A percentile compares a stretch with the other conserved stretches of the same genome.
phyloP scores from a whole-genome alignment of 2,329 filamentous ascomycete species.

The Orbilia quercus region DNA sequence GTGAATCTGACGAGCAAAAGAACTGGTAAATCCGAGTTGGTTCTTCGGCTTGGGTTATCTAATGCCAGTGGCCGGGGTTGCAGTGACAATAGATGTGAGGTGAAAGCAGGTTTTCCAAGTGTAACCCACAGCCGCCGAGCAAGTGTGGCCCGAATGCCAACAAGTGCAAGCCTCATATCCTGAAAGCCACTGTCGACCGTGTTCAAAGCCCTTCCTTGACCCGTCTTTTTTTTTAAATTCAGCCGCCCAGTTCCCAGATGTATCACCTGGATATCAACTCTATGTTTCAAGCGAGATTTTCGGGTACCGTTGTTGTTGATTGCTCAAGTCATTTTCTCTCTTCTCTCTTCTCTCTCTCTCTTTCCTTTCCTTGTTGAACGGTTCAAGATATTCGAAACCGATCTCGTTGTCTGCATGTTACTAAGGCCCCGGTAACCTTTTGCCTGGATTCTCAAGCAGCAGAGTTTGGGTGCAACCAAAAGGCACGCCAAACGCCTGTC shows the following conservation, averaged over 20 bases:
- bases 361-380: background rate
- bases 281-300: slow-evolving; percentile 34
- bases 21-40: too few species aligned
- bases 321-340: background rate
- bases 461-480: slow-evolving; percentile 27
- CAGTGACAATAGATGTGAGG: too few species aligned
- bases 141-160: background rate
- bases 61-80: too few species aligned
- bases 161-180: slow-evolving; percentile 15
- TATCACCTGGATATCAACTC: slow-evolving; percentile 18
- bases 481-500: slow-evolving; percentile 17
- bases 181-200: slow-evolving; percentile 12
- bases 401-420: slow-evolving; percentile 18
- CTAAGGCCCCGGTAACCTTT: slow-evolving; percentile 2
- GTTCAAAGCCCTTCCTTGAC: slow-evolving; percentile 3
- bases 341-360: too few species aligned
- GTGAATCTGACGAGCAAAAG: too few species aligned
- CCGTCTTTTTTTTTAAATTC: slow-evolving; percentile 29
- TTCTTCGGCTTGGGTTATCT: too few species aligned
- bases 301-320: slow-evolving; percentile 27
- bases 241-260: slow-evolving; percentile 15
- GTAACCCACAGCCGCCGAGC: slow-evolving; percentile 22
- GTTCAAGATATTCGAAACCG: slow-evolving; percentile 3
- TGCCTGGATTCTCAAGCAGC: slow-evolving; percentile 6
- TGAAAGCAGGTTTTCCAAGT: slow-evolving; percentile 36